These are phyloP conservation scores for Aspergillus indologenus DNA, from an alignment of 495 filamentous ascomycete species.

Conservation along the genomic window DNA sequence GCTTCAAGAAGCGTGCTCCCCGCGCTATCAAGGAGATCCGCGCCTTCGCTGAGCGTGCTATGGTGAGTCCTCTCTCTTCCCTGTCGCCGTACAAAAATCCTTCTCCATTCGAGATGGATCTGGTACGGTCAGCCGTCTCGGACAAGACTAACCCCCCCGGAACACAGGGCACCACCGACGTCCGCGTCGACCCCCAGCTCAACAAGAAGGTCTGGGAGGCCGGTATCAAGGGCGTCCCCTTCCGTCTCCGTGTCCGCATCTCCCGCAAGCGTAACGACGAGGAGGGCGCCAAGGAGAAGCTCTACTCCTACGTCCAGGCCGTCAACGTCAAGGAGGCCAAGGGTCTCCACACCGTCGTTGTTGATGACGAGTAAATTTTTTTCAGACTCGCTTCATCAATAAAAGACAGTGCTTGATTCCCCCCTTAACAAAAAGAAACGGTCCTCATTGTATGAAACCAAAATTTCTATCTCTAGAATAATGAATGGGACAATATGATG, in stretches of 20 bases:
- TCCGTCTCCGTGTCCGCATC: constrained; percentile 94
- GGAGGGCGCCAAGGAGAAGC: constrained; percentile 96
- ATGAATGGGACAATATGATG: constrained; percentile 8
- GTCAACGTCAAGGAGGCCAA: constrained; percentile 99
- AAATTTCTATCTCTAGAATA: not conserved
- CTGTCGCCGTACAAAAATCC: too few species aligned
- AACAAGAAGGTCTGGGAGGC: constrained; percentile 99
- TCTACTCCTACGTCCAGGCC: constrained; percentile 98
- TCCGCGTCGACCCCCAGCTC: constrained; percentile 94
- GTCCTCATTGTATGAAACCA: not conserved
- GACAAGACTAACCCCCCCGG: not conserved
- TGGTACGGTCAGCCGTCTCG: too few species aligned
- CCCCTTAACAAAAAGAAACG: not conserved
- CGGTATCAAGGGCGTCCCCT: constrained; percentile 97
- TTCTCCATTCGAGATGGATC: too few species aligned
- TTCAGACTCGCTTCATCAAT: not conserved
- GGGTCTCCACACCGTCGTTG: constrained; percentile 86
- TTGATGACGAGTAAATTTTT: constrained; percentile 51
- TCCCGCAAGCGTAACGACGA: constrained; percentile 99
- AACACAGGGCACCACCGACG: constrained; percentile 86
- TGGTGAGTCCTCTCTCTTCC: constrained; percentile 63
- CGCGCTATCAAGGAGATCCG: constrained; percentile 99
- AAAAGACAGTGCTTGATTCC: not conserved
- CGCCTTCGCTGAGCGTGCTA: constrained; percentile 83
- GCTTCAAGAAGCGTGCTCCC: constrained; percentile 99